These are phyloP conservation scores for Chaetothyriales sp. DNA, from an alignment of 2,329 filamentous ascomycete species.

Conservation along the genomic window DNA sequence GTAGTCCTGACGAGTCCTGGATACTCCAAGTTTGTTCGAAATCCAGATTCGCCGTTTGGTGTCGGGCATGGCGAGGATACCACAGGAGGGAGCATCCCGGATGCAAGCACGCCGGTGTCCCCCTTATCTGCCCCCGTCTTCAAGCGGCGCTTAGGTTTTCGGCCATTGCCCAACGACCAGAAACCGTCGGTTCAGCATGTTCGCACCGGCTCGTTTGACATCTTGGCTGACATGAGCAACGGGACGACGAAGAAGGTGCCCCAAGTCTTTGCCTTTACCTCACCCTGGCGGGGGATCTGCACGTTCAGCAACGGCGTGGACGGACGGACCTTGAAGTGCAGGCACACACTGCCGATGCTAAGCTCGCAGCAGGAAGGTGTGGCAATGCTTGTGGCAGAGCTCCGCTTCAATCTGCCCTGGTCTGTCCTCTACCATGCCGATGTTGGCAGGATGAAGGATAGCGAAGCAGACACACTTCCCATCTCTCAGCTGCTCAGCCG, in stretches of 20 bases:
- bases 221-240: background rate
- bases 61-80: background rate
- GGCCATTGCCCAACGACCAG: background rate
- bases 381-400: conserved; percentile 50
- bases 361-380: conserved; percentile 18
- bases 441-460: conserved; percentile 6
- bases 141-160: background rate
- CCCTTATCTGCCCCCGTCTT: background rate
- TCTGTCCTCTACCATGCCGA: conserved; percentile 10
- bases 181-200: background rate
- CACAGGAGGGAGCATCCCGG: background rate
- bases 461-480: conserved; percentile 5
- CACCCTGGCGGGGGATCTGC: conserved; percentile 76
- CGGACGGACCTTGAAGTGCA: conserved; percentile 60
- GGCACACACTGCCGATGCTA: conserved; percentile 44
- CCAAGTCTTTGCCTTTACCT: conserved; percentile 44
- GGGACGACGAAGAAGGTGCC: conserved; percentile 5
- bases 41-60: background rate
- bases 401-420: conserved; percentile 66
- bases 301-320: conserved; percentile 67
- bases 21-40: conserved; percentile 41
- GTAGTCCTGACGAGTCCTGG: conserved; percentile 45
- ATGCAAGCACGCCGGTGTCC: background rate
- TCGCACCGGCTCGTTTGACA: background rate
- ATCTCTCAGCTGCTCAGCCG: conserved; percentile 2